Percentiles rank a stretch among this genome's conserved stretches.
These are phyloP conservation scores for Yamadazyma diospyri DNA, from an alignment of 1,139 yeast species.

Conservation along the genomic window DNA sequence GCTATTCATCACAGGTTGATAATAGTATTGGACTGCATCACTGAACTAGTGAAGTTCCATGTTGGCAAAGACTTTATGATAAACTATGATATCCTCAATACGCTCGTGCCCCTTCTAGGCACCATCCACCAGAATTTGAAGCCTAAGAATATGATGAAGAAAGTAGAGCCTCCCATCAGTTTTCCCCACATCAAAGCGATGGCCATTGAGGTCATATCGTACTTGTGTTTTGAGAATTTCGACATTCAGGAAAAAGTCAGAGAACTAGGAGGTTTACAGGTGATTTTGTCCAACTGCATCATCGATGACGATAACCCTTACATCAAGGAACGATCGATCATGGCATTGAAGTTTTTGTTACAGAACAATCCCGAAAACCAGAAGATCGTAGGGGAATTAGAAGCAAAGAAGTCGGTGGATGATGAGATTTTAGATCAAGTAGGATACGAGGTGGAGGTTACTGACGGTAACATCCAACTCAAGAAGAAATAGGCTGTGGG, in stretches of 20 bases:
- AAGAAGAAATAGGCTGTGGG: too few relatives aligned
- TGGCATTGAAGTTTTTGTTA: constrained; percentile 69
- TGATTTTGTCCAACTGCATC: constrained; percentile 75
- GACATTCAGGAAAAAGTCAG: constrained; percentile 67
- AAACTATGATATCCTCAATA: constrained; percentile 47
- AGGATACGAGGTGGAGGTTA: constrained; percentile 37
- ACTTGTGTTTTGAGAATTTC: constrained; percentile 47
- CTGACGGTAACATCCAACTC: constrained; percentile 33
- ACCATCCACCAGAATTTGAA: constrained; percentile 48
- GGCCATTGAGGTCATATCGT: constrained; percentile 58
- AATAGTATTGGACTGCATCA: constrained; percentile 45
- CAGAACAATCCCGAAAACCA: constrained; percentile 68
- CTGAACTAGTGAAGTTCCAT: constrained; percentile 49
- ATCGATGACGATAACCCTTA: constrained; percentile 88
- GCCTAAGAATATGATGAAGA: constrained; percentile 26
- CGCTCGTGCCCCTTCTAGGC: constrained; percentile 42
- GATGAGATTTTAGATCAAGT: constrained; percentile 33
- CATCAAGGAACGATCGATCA: constrained; percentile 78
- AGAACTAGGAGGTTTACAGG: constrained; percentile 61
- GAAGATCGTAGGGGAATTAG: constrained; percentile 57
- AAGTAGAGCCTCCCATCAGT: constrained; percentile 28
- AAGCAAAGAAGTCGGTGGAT: constrained; percentile 34
- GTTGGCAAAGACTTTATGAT: constrained; percentile 50
- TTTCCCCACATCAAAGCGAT: constrained; percentile 63
- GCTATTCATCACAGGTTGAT: constrained; percentile 23